Evolutionary conservation across 805 yeast species (phyloP).

Genomic region (Ogataea neopini): DNA sequence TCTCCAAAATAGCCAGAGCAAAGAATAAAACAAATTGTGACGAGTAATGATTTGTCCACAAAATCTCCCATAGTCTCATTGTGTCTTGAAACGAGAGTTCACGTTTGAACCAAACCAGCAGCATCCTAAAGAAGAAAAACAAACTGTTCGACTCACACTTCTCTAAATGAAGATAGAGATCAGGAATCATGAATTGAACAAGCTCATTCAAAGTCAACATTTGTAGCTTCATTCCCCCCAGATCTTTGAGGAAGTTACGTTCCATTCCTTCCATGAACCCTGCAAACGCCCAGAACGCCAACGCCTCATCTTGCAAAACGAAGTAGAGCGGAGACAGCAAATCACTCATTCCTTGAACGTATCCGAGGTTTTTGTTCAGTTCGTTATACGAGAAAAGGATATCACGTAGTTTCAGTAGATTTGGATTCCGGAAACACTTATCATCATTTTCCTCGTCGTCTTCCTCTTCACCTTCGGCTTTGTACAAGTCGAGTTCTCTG

Average conservation of each 20-base stretch:
- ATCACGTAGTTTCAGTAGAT: constrained; percentile 69
- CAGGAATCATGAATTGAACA: constrained; percentile 88
- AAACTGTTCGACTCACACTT: constrained; percentile 87
- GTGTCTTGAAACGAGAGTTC: constrained; percentile 83
- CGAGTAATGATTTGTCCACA: constrained; percentile 85
- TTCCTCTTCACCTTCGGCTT: constrained; percentile 32
- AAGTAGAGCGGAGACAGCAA: constrained; percentile 82
- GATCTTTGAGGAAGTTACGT: constrained; percentile 87
- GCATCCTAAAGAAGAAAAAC: constrained; percentile 93
- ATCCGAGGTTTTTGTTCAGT: constrained; percentile 80
- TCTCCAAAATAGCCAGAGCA: constrained; percentile 86
- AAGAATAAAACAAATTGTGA: constrained; percentile 88
- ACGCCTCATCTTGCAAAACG: constrained; percentile 62
- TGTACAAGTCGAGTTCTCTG: constrained; percentile 68
- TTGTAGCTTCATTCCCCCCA: constrained; percentile 90
- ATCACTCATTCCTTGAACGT: constrained; percentile 98
- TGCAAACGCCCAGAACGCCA: constrained; percentile 87
- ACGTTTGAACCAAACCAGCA: constrained; percentile 92
- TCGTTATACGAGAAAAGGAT: constrained; percentile 86
- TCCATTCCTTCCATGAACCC: constrained; percentile 94
- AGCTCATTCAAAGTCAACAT: constrained; percentile 80
- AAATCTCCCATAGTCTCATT: constrained; percentile 83
- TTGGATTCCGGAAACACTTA: constrained; percentile 62
- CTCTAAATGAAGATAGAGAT: constrained; percentile 76
- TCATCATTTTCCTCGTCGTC: constrained; percentile 44